phyloP scores from a whole-genome alignment of 441 rosid genomes.

The Gossypium gossypioides region DNA sequence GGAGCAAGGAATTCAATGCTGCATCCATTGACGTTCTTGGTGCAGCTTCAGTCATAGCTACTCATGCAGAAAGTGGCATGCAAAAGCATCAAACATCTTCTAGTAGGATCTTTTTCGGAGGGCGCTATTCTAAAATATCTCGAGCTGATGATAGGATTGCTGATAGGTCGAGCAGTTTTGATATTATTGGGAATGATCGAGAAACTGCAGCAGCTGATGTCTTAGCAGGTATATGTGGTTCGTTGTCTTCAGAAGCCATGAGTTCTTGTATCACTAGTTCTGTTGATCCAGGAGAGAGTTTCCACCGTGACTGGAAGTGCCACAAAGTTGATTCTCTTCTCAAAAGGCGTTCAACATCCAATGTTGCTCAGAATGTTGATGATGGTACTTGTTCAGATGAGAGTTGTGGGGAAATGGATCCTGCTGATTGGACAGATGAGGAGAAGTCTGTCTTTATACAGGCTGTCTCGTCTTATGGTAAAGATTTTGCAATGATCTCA shows the following conservation, averaged over 20 bases:
- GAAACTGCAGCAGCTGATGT: constrained; percentile 80
- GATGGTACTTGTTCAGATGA: constrained; percentile 90
- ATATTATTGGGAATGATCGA: constrained; percentile 47
- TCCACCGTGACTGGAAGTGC: constrained; percentile 37
- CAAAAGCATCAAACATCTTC: constrained; percentile 32
- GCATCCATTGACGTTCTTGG: constrained; percentile 76
- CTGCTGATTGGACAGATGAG: constrained; percentile 83
- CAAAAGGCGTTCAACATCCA: constrained; percentile 47
- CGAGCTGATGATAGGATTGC: constrained; percentile 37
- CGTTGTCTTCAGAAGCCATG: constrained; percentile 77
- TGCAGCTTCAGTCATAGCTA: constrained; percentile 66
- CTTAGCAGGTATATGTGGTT: constrained; percentile 69
- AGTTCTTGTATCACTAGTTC: constrained; percentile 74
- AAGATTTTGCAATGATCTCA: constrained; percentile 75
- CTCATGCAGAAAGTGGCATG: constrained; percentile 44
- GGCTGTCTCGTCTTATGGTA: constrained; percentile 73
- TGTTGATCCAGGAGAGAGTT: constrained; percentile 49
- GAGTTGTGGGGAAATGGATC: constrained; percentile 76
- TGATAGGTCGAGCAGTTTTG: constrained; percentile 42
- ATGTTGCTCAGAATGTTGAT: constrained; percentile 51
- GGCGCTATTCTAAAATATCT: constrained; percentile 35
- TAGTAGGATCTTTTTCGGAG: constrained; percentile 37
- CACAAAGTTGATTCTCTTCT: constrained; percentile 34
- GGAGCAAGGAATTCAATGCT: constrained; percentile 63
- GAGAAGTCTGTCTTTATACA: constrained; percentile 68